phyloP scores from a whole-genome alignment of 2,329 filamentous ascomycete genomes.

The Didymosphaeria variabile region DNA sequence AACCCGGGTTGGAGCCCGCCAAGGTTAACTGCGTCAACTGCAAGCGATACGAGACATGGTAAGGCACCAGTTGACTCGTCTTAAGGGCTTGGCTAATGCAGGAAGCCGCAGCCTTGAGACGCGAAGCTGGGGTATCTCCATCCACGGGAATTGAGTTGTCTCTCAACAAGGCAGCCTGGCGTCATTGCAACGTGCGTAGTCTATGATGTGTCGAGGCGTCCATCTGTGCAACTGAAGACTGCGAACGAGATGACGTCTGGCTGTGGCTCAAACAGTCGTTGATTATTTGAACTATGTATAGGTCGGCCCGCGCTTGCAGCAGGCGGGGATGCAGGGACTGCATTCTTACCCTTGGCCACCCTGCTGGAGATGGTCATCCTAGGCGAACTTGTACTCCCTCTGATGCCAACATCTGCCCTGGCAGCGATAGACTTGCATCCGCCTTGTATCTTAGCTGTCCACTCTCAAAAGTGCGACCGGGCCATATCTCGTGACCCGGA shows the following conservation, averaged over 20 bases:
- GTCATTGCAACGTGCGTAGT: neutral
- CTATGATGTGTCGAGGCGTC: too few species aligned
- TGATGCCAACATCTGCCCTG: neutral
- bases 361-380: slow-evolving; percentile 2
- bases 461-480: neutral
- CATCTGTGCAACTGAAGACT: neutral
- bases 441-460: neutral
- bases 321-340: slow-evolving; percentile 15
- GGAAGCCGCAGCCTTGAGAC: slow-evolving; percentile 1
- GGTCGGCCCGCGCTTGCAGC: neutral
- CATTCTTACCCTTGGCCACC: slow-evolving; percentile 7
- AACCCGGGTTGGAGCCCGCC: neutral
- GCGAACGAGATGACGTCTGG: neutral
- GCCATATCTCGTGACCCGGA: too few species aligned
- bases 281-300: slow-evolving; percentile 16
- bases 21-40: slow-evolving; percentile 5
- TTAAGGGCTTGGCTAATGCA: slow-evolving; percentile 6
- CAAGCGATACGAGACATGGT: slow-evolving; percentile 10
- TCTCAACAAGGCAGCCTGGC: neutral
- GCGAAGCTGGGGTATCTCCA: slow-evolving; percentile 1
- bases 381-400: slow-evolving; percentile 3
- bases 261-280: slow-evolving; percentile 17
- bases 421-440: slow-evolving; percentile 1
- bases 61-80: neutral
- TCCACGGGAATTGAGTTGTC: neutral